phyloP scores from a whole-genome alignment of 202 grass and related monocot genomes.

The Carex arenaria region DNA sequence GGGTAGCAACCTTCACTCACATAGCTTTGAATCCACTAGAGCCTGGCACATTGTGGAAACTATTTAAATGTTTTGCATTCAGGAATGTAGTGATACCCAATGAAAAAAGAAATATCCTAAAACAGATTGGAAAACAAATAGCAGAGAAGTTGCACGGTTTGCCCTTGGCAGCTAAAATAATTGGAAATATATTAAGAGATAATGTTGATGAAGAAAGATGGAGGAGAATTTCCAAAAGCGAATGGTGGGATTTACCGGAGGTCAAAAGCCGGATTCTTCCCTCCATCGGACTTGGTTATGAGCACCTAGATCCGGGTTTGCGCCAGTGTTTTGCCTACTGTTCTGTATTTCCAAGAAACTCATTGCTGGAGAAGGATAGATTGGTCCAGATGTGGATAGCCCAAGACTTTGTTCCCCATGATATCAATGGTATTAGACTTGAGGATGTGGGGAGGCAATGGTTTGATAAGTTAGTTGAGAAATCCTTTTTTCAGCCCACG shows the following conservation, averaged over 20 bases:
- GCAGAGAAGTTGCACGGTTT: conserved; percentile 33
- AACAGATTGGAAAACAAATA: conserved; percentile 31
- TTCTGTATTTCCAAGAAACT: conserved; percentile 36
- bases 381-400: conserved; percentile 51
- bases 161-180: conserved; percentile 7
- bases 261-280: conserved; percentile 22
- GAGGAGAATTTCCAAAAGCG: conserved; percentile 27
- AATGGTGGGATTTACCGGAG: conserved; percentile 34
- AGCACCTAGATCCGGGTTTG: conserved; percentile 22
- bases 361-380: conserved; percentile 18
- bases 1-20: conserved; percentile 19
- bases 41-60: conserved; percentile 17
- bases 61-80: conserved; percentile 19
- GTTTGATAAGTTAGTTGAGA: not conserved
- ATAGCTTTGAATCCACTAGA: conserved; percentile 27
- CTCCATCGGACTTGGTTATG: not conserved
- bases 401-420: conserved; percentile 28
- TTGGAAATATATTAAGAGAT: conserved; percentile 10
- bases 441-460: not conserved
- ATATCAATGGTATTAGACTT: not conserved
- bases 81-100: not conserved
- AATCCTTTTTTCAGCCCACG: not conserved
- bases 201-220: conserved; percentile 18
- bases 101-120: conserved; percentile 5
- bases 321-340: conserved; percentile 43